Percentiles rank a stretch among this genome's conserved stretches.
Evolutionary conservation across 768 basidiomycete genomes (phyloP).

Genomic region (Boletus vinaceobasis): DNA sequence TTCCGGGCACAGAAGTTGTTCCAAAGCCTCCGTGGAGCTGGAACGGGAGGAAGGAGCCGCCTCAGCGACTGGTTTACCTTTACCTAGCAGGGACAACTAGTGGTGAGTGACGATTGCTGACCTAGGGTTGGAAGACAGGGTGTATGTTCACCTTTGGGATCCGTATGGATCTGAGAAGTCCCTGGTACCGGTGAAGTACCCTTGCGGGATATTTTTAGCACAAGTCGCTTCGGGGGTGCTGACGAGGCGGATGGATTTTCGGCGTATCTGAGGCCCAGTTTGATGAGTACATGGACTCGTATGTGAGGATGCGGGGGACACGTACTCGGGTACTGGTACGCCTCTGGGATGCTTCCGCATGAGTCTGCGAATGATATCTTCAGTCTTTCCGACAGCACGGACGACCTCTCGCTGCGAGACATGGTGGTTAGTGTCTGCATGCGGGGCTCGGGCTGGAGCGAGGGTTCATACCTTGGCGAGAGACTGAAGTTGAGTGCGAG

Average conservation of each 20-base stretch:
- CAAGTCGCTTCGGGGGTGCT: background rate
- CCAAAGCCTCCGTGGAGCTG: constrained; percentile 6
- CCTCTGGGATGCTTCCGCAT: constrained; percentile 27
- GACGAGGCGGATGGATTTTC: constrained; percentile 6
- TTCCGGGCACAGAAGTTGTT: constrained; percentile 9
- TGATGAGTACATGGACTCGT: background rate
- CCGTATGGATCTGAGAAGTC: background rate
- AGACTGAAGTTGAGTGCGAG: constrained; percentile 21
- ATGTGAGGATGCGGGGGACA: background rate
- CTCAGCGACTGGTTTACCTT: constrained; percentile 2
- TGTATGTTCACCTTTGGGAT: constrained; percentile 6
- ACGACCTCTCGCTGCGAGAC: constrained; percentile 22
- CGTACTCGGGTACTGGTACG: constrained; percentile 17
- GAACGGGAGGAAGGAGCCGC: background rate
- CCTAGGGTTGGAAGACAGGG: background rate
- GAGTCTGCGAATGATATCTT: constrained; percentile 26
- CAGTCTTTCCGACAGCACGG: constrained; percentile 27
- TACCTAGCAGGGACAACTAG: background rate
- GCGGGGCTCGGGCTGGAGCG: background rate
- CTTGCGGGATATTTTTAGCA: background rate
- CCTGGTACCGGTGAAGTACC: background rate
- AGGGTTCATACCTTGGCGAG: constrained; percentile 21
- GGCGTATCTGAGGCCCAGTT: background rate
- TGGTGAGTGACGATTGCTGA: background rate
- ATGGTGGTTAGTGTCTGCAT: background rate